These are phyloP conservation scores for Microsporum ferrugineum DNA, from an alignment of 2,329 filamentous ascomycete species.

Conservation along the genomic window DNA sequence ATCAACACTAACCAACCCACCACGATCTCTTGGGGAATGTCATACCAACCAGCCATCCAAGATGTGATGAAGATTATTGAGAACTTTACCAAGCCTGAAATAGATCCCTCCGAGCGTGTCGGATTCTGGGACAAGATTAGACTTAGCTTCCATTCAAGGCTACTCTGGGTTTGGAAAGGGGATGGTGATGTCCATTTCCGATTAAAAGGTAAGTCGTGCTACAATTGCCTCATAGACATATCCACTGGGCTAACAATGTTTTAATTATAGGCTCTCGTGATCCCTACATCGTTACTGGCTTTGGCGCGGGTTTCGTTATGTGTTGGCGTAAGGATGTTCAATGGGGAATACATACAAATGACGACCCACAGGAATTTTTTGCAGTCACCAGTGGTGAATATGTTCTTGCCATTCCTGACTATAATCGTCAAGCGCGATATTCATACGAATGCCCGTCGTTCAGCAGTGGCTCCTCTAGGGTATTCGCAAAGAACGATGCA, in stretches of 20 bases:
- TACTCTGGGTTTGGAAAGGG: constrained; percentile 82
- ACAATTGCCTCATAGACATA: not conserved
- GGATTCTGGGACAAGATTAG: constrained; percentile 99
- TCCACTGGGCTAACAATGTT: not conserved
- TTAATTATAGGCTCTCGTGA: constrained; percentile 55
- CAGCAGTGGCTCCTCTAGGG: constrained; percentile 51
- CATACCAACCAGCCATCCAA: constrained; percentile 93
- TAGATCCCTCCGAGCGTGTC: constrained; percentile 84
- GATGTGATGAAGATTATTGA: constrained; percentile 99
- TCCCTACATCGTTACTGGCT: constrained; percentile 83
- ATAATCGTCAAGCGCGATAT: constrained; percentile 72
- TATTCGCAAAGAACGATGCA: constrained; percentile 42
- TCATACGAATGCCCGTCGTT: constrained; percentile 35
- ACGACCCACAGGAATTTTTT: constrained; percentile 89
- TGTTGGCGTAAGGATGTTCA: constrained; percentile 93
- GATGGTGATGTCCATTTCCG: constrained; percentile 92
- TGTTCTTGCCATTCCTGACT: constrained; percentile 86
- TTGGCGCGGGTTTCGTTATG: constrained; percentile 93
- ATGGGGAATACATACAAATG: constrained; percentile 71
- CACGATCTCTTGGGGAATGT: constrained; percentile 91
- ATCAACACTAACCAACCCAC: constrained; percentile 90
- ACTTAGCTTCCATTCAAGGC: constrained; percentile 81
- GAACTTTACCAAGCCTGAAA: constrained; percentile 88
- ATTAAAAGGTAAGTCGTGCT: constrained; percentile 57
- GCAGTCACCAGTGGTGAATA: constrained; percentile 92